phyloP scores from a whole-genome alignment of 306 rosid genomes.

The Ceratonia siliqua region DNA sequence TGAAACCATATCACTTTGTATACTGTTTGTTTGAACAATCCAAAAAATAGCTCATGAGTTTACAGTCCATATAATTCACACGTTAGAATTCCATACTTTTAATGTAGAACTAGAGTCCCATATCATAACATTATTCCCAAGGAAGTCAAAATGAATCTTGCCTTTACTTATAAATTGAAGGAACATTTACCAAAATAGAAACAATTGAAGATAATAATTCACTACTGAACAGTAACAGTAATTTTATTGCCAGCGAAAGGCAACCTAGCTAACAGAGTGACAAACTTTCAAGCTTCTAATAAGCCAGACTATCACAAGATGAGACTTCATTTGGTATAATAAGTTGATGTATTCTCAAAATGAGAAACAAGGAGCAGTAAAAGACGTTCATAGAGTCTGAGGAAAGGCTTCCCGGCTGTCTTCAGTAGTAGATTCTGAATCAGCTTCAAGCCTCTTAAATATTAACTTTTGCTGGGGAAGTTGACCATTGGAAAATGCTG shows the following conservation, averaged over 20 bases:
- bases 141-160: neutral
- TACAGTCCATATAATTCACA: too few relatives aligned
- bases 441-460: slow-evolving; percentile 55
- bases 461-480: slow-evolving; percentile 79
- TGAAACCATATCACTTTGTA: neutral
- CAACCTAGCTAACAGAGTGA: too few relatives aligned
- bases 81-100: too few relatives aligned
- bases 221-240: too few relatives aligned
- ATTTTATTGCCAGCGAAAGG: neutral
- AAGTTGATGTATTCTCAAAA: slow-evolving; percentile 27
- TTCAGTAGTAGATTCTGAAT: slow-evolving; percentile 37
- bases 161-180: too few relatives aligned
- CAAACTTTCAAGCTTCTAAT: neutral
- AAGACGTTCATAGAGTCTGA: slow-evolving; percentile 43
- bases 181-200: too few relatives aligned
- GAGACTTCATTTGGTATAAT: neutral
- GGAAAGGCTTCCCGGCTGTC: slow-evolving; percentile 51
- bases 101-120: too few relatives aligned
- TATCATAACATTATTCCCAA: too few relatives aligned
- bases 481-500: slow-evolving; percentile 77
- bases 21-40: neutral
- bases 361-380: neutral
- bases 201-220: too few relatives aligned
- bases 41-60: too few relatives aligned
- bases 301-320: neutral